Percentiles rank a stretch among this genome's conserved stretches.
Evolutionary conservation across 208 protist species (phyloP).

Genomic region (Leishmania major): DNA sequence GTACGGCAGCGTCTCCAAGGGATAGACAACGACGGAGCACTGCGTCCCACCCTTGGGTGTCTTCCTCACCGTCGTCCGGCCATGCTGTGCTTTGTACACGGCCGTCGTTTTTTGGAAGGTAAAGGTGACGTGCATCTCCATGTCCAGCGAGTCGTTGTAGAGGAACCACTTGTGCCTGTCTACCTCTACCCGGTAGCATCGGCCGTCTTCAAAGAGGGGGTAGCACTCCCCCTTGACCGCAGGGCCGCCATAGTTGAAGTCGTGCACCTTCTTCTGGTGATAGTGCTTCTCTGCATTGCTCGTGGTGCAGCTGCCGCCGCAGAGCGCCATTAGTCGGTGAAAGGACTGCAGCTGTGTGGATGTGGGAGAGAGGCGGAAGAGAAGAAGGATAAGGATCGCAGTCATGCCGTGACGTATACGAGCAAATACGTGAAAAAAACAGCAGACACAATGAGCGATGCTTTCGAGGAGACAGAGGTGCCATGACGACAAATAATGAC

Average conservation of each 20-base stretch:
- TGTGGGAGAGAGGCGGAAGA: not conserved
- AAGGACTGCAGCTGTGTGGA: not conserved
- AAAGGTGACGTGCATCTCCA: slow-evolving; percentile 63
- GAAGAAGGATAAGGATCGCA: not conserved
- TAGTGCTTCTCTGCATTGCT: slow-evolving; percentile 13
- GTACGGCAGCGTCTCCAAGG: slow-evolving; percentile 49
- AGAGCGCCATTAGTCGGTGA: not conserved
- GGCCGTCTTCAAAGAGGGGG: slow-evolving; percentile 47
- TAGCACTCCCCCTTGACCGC: slow-evolving; percentile 32
- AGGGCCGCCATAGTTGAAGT: slow-evolving; percentile 32
- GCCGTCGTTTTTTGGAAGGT: slow-evolving; percentile 34
- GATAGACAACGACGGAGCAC: slow-evolving; percentile 47
- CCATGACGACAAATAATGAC: not conserved
- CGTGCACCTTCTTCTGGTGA: slow-evolving; percentile 20
- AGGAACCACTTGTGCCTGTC: slow-evolving; percentile 46
- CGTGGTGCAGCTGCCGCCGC: slow-evolving; percentile 9
- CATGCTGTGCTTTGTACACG: slow-evolving; percentile 29
- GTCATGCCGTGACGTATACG: too few relatives aligned
- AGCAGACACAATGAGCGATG: not conserved
- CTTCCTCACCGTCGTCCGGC: slow-evolving; percentile 22
- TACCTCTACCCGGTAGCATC: slow-evolving; percentile 57
- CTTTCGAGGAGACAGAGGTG: not conserved
- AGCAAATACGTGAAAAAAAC: not conserved
- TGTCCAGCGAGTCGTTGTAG: slow-evolving; percentile 73
- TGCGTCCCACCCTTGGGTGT: slow-evolving; percentile 16